Conservation (phyloP, 169 alveolate genomes). For the Ichthyophthirius multifiliis region DNA sequence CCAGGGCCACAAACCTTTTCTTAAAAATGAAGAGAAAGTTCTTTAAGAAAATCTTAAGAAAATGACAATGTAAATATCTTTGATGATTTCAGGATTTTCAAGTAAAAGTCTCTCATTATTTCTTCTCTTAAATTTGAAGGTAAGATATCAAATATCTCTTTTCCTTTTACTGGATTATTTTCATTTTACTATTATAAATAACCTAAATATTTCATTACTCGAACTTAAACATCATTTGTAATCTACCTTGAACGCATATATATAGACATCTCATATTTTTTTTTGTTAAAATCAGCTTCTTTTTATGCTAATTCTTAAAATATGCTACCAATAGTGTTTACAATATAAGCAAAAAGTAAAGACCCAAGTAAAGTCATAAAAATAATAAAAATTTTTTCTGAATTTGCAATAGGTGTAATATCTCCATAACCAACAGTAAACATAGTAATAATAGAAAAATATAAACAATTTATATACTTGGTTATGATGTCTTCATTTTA, state of each 20-base stretch:
- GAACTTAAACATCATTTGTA: background rate
- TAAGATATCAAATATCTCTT: background rate
- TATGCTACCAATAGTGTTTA: constrained; percentile 35
- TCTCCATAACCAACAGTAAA: constrained; percentile 37
- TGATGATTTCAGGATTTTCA: background rate
- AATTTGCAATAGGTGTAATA: constrained; percentile 22
- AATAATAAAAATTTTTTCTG: constrained; percentile 20
- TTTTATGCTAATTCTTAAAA: constrained; percentile 7
- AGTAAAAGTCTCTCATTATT: background rate
- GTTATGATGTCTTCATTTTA: background rate
- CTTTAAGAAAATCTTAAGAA: background rate
- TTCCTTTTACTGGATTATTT: constrained; percentile 1
- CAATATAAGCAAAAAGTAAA: constrained; percentile 11
- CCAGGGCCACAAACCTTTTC: background rate
- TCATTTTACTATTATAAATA: background rate
- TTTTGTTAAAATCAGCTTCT: background rate
- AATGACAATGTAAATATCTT: background rate
- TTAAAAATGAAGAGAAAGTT: background rate
- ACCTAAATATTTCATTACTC: background rate
- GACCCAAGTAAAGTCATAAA: constrained; percentile 18
- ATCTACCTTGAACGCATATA: background rate
- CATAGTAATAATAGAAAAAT: constrained; percentile 31
- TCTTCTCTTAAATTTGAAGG: background rate
- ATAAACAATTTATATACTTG: constrained; percentile 20
- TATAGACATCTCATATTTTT: background rate